Conservation (phyloP, 164 flowering plant species). For the Liquidambar formosana region DNA sequence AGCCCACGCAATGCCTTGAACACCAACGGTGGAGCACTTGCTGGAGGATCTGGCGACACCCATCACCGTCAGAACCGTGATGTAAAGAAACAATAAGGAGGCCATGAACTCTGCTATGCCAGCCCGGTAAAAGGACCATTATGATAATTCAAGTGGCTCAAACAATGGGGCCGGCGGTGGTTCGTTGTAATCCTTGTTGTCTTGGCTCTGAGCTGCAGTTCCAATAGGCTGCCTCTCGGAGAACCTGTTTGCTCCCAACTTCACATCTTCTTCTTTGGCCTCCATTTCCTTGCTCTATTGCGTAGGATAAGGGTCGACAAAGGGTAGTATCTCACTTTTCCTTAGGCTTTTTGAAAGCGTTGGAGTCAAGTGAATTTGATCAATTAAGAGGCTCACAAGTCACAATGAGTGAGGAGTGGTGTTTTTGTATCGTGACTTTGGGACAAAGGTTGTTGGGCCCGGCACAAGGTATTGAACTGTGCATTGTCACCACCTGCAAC, state of each 20-base stretch:
- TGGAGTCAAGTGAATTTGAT: too few relatives aligned
- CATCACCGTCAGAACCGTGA: slow-evolving; percentile 51
- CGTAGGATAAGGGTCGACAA: too few relatives aligned
- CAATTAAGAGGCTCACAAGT: too few relatives aligned
- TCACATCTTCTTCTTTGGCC: slow-evolving; percentile 37
- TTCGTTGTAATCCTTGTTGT: slow-evolving; percentile 59
- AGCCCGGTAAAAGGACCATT: slow-evolving; percentile 74
- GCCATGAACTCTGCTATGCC: slow-evolving; percentile 68
- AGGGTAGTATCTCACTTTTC: too few relatives aligned
- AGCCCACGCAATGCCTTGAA: slow-evolving; percentile 55
- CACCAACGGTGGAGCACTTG: slow-evolving; percentile 55
- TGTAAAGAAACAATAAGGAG: slow-evolving; percentile 58
- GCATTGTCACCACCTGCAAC: slow-evolving; percentile 3
- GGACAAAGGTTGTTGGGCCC: not conserved
- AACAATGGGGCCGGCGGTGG: too few relatives aligned
- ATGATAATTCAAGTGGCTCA: slow-evolving; percentile 46
- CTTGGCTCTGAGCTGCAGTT: slow-evolving; percentile 48
- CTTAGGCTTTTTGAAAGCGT: too few relatives aligned
- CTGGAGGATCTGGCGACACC: slow-evolving; percentile 37
- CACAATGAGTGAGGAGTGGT: slow-evolving; percentile 1
- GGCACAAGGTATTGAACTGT: not conserved
- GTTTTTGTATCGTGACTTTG: slow-evolving; percentile 12
- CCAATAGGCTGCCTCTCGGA: slow-evolving; percentile 45
- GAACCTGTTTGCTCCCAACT: slow-evolving; percentile 40
- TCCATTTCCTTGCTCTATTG: too few relatives aligned